Evolutionary conservation across 345 rosid genomes (phyloP).

Genomic region (Xanthoceras sorbifolium): DNA sequence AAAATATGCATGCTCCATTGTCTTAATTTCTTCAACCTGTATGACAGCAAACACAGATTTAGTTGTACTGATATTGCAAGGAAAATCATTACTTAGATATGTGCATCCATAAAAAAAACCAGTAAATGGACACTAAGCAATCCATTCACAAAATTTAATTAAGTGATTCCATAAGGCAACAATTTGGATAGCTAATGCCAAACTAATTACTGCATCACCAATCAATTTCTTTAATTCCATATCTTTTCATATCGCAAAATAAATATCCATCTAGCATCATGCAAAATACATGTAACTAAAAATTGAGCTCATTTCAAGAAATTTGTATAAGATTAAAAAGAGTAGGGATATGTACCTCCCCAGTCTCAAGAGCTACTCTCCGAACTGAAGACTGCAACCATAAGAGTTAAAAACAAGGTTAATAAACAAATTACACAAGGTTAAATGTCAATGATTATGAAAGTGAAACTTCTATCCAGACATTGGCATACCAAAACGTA

Average conservation of each 20-base stretch:
- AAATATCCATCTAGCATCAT: not conserved
- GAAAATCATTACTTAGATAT: not conserved
- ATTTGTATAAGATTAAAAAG: not conserved
- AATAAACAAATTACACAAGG: not conserved
- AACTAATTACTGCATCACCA: not conserved
- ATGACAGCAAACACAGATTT: constrained; percentile 9
- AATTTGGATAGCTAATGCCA: not conserved
- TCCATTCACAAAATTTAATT: not conserved
- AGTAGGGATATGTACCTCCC: constrained; percentile 56
- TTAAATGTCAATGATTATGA: not conserved
- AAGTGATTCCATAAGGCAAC: not conserved
- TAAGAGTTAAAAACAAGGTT: constrained; percentile 4
- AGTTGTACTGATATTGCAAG: not conserved
- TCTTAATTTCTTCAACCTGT: constrained; percentile 62
- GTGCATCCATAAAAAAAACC: not conserved
- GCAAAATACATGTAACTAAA: not conserved
- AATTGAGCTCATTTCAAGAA: not conserved
- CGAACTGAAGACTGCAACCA: constrained; percentile 81
- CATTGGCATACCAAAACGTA: not conserved
- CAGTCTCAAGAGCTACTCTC: constrained; percentile 67
- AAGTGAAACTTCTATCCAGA: not conserved
- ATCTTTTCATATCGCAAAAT: not conserved
- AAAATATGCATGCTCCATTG: constrained; percentile 58
- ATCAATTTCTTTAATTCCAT: not conserved
- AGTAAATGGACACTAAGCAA: not conserved